phyloP scores from a whole-genome alignment of 768 basidiomycete species.

The Russula vinacea region DNA sequence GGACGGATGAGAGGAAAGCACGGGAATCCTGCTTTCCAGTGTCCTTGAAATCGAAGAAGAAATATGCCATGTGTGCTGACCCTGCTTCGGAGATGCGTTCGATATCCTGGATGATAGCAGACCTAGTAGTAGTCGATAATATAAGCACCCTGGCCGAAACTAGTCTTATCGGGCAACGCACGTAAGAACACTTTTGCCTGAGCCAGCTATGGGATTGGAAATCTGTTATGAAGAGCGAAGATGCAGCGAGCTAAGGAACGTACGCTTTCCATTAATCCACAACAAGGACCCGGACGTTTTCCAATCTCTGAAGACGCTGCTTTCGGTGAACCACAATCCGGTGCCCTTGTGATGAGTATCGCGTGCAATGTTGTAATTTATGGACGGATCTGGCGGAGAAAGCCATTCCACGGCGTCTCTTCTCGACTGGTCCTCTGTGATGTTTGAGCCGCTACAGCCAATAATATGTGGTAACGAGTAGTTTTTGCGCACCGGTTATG shows the following conservation, averaged over 20 bases:
- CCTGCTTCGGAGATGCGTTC: neutral
- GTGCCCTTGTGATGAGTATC: neutral
- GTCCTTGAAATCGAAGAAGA: conserved; percentile 7
- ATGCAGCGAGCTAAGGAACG: neutral
- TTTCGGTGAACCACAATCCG: neutral
- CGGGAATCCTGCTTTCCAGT: neutral
- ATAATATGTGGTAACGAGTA: neutral
- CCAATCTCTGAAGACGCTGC: neutral
- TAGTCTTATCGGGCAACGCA: neutral
- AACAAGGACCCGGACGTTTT: neutral
- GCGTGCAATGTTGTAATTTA: neutral
- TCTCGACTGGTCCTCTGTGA: neutral
- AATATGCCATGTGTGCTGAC: neutral
- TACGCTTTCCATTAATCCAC: conserved; percentile 1
- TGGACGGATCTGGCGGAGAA: neutral
- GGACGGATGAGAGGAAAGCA: neutral
- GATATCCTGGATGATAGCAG: neutral
- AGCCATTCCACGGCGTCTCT: neutral
- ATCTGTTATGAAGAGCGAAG: neutral
- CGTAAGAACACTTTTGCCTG: neutral
- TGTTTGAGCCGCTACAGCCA: neutral
- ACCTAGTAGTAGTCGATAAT: neutral
- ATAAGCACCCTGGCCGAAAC: neutral
- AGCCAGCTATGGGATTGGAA: neutral
- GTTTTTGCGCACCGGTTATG: conserved; percentile 1